Base-by-base conservation (phyloP, 495 filamentous ascomycete species). In the Penicillium subrubescens region DNA sequence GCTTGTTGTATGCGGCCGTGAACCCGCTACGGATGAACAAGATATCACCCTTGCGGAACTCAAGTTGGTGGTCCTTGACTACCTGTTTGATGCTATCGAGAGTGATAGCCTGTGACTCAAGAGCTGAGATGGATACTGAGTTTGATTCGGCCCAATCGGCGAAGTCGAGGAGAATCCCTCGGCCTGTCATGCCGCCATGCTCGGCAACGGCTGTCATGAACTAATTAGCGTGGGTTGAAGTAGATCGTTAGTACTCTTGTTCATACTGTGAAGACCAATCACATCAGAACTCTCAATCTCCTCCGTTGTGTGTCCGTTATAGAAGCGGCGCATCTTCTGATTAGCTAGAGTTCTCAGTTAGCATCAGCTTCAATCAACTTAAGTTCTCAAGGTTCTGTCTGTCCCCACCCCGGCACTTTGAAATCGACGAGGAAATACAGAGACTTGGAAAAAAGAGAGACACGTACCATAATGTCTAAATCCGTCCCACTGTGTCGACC, bases 241-340 rank as follows among this genome's bases (percentile, higher is more conserved):
- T 17, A 52, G 8, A 37, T 33, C 19, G 21, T 35, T 21, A 48
- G 60, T 33, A n/a, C 56, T 25, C 17, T 35, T 27, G 7, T 27
- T 61, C 70, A 33, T 71, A 87, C 84, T 79, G 35, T 77, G 71
- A 51, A 74, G 59, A 10, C 74, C 73, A 31, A 74, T 72, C 3
- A 65, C 63, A 56, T 69, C 59, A 0, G 71, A 81, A 21, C 67
- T 75, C 25, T 88, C 81, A 51, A 90, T 87, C 23, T 89, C 82
- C 5, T 82, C 75, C 60, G 77, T 69, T 0, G 82, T 85, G 17
- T 84, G 79, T 17, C 87, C 87, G 59, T 88, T 88, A 66, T 89
- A 90, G 67, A 88, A 90, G 46, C 63, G 60, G 76, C 81, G 51
- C 12, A 62, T 48, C 76, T 78, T 74, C 82, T 84, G 71, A 82